These are phyloP conservation scores for Fraxinus baroniana DNA, from an alignment of 305 asterid species.

Conservation along the genomic window DNA sequence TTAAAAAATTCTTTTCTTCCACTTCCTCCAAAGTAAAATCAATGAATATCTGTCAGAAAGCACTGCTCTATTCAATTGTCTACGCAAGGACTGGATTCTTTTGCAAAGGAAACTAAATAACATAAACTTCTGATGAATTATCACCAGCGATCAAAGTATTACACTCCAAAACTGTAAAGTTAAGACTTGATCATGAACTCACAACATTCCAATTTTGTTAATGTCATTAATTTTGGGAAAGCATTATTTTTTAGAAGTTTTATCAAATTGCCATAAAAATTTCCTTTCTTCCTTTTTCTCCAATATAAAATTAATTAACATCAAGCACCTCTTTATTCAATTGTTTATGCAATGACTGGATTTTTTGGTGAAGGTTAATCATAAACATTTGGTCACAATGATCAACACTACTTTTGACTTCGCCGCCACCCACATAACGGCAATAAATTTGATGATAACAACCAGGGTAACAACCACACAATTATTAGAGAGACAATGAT, in stretches of 20 bases:
- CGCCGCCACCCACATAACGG: background rate
- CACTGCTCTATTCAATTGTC: background rate
- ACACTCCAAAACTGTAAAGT: slow-evolving; percentile 2
- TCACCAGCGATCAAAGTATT: background rate
- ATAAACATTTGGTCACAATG: background rate
- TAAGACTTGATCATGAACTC: background rate
- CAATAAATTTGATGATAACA: background rate
- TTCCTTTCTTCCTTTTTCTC: background rate
- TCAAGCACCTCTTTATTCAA: background rate
- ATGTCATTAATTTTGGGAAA: background rate
- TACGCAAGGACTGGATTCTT: background rate
- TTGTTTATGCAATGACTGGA: background rate
- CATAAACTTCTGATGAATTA: background rate
- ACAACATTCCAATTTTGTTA: background rate
- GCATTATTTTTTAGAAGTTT: background rate
- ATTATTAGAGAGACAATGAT: background rate
- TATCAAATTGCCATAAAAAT: background rate
- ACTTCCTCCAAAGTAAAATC: slow-evolving; percentile 2
- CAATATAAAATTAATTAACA: background rate
- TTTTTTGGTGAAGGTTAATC: background rate
- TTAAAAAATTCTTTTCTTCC: background rate
- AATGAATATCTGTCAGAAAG: background rate
- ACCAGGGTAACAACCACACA: background rate
- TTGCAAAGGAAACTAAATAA: background rate
- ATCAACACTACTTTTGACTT: background rate